Base-by-base conservation (phyloP, 306 rosid species). In the Malus sieversii region DNA sequence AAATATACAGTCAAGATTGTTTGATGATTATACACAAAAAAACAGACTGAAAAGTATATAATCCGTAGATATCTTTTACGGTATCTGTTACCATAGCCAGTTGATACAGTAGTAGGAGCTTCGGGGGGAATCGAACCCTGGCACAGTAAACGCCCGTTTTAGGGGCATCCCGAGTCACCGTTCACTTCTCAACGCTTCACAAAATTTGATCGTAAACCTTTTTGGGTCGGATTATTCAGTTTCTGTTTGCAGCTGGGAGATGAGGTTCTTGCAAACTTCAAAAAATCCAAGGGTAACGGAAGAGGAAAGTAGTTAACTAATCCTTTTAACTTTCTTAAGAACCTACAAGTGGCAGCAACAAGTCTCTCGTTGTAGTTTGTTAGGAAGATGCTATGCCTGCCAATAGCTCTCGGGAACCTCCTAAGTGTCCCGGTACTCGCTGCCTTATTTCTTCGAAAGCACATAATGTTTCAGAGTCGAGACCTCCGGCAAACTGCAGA, bases 401-500 rank as follows among this genome's bases (percentile, higher is more conserved):
- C 78, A 88, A 77, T 61, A 87, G 85, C 82, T 87, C 89, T 77
- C 58, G 87, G 32, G 91, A 89, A 68, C 90, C 87, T 42, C 80
- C 87, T 10, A 87, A 10, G 68, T 82, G 81, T 82, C 88, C 60
- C 0, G 93, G 93, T 44, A 89, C 88, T 38, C 86, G 92, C 66
- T 87, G 93, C 67, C 96, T 81, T 83, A 93, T 89, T 80, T 91
- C 97, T 86, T 93, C 88, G 16, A 93, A 82, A 61, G 97, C 96
- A 52, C 93, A 91, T 71, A 91, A 66, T 35, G 97, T 88, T 85
- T 93, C 98, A 20, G 97, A 83, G 85, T 93, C 97, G 51, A 91
- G 85, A 72, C 98, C 98, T 74, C 98, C 98, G 48, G 96, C 91
- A 83, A 93, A 93, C 97, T 93, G 89, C 83, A 84, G 52, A 65